Conservation (phyloP, 116 monocot species). For the Posidonia oceanica region DNA sequence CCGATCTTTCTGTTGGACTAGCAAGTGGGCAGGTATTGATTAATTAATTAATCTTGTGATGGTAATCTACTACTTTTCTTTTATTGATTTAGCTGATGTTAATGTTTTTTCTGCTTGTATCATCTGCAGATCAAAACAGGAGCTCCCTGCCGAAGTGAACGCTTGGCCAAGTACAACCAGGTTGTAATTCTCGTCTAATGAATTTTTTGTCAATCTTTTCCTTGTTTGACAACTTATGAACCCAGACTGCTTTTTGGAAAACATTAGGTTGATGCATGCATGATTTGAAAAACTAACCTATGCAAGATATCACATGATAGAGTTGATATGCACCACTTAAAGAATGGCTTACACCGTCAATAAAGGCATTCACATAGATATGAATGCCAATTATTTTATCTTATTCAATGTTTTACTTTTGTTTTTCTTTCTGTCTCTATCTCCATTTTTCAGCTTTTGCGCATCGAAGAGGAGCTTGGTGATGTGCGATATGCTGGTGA, state of each 20-base stretch:
- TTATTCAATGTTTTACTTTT: constrained; percentile 1
- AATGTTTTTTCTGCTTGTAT: constrained; percentile 1
- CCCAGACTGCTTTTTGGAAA: too few relatives aligned
- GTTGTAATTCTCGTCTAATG: constrained; percentile 13
- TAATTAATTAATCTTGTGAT: background rate
- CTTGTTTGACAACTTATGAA: too few relatives aligned
- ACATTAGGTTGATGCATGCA: too few relatives aligned
- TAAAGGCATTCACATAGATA: too few relatives aligned
- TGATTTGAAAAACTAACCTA: too few relatives aligned
- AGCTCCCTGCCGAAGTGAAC: constrained; percentile 83
- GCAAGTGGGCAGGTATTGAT: constrained; percentile 71
- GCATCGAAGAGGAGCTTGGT: constrained; percentile 86
- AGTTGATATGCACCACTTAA: too few relatives aligned
- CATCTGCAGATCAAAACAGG: constrained; percentile 80
- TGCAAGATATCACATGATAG: too few relatives aligned
- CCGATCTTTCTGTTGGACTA: constrained; percentile 87
- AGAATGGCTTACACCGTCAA: too few relatives aligned
- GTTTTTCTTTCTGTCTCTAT: background rate
- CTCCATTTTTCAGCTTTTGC: constrained; percentile 41
- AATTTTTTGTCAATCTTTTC: background rate
- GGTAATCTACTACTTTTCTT: background rate
- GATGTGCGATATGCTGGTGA: constrained; percentile 75
- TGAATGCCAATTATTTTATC: background rate
- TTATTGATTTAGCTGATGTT: background rate
- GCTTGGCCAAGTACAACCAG: constrained; percentile 89